Evolutionary conservation across 129 eudicot genomes (phyloP).

Genomic region (Flaveria sonorensis): DNA sequence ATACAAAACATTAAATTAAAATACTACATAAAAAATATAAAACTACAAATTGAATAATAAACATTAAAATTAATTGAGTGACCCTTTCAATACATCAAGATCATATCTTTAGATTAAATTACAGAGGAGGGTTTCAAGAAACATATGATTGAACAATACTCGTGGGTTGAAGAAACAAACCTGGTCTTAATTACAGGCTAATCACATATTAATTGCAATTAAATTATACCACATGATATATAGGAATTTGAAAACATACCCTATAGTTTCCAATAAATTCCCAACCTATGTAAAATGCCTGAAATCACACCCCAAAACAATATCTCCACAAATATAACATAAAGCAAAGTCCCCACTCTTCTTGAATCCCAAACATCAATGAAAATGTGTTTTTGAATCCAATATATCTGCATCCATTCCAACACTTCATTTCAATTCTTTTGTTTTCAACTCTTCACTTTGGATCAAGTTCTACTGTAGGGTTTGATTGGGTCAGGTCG

Average conservation of each 20-base stretch:
- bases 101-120: neutral
- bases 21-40: neutral
- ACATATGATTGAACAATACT: neutral
- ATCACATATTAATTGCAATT: neutral
- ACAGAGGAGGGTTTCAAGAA: neutral
- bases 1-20: too few relatives aligned
- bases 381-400: conserved; percentile 88
- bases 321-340: conserved; percentile 85
- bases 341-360: conserved; percentile 75
- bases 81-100: conserved; percentile 1
- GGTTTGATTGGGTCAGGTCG: neutral
- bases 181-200: neutral
- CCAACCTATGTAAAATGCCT: conserved; percentile 59
- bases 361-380: conserved; percentile 75
- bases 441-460: neutral
- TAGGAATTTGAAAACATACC: neutral
- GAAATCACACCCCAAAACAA: conserved; percentile 77
- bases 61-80: neutral
- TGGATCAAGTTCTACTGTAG: neutral
- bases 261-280: conserved; percentile 84
- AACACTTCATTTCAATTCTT: neutral
- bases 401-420: conserved; percentile 50
- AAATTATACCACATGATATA: neutral
- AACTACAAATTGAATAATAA: neutral
- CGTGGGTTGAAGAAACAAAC: neutral